These are phyloP conservation scores for Metschnikowia picachoensis DNA, from an alignment of 805 yeast genomes.

Conservation along the genomic window DNA sequence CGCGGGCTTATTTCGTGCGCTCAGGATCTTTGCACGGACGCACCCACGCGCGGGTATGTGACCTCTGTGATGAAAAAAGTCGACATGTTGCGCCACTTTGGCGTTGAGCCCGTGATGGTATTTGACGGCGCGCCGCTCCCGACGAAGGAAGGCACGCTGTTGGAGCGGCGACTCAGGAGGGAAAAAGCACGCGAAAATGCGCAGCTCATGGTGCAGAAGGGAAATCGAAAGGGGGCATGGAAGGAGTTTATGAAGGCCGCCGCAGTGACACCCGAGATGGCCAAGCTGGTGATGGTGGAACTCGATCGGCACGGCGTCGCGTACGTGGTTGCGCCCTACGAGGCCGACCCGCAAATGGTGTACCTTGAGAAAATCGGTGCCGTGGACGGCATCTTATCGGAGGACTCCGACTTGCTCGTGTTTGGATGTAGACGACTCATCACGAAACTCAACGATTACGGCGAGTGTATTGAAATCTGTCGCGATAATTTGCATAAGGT, in stretches of 20 bases:
- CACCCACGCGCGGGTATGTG: constrained; percentile 69
- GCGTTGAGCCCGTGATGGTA: constrained; percentile 79
- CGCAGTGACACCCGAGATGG: constrained; percentile 88
- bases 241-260: constrained; percentile 74
- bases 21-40: constrained; percentile 66
- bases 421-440: constrained; percentile 78
- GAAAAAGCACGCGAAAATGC: constrained; percentile 57
- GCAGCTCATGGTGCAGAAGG: constrained; percentile 44
- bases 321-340: constrained; percentile 94
- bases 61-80: constrained; percentile 66
- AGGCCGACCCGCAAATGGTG: constrained; percentile 97
- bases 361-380: constrained; percentile 70
- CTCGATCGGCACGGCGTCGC: constrained; percentile 54
- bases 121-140: constrained; percentile 91
- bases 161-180: constrained; percentile 56
- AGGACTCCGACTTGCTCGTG: constrained; percentile 87
- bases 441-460: constrained; percentile 79
- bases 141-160: constrained; percentile 70
- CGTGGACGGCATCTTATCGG: constrained; percentile 85
- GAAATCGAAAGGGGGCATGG: constrained; percentile 59
- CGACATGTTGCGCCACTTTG: constrained; percentile 59
- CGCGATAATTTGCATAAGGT: constrained; percentile 51
- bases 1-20: constrained; percentile 81
- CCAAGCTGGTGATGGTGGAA: constrained; percentile 74
- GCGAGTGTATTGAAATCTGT: constrained; percentile 65